These are phyloP conservation scores for Rubia tinctorum DNA, from an alignment of 305 asterid species.

Conservation along the genomic window DNA sequence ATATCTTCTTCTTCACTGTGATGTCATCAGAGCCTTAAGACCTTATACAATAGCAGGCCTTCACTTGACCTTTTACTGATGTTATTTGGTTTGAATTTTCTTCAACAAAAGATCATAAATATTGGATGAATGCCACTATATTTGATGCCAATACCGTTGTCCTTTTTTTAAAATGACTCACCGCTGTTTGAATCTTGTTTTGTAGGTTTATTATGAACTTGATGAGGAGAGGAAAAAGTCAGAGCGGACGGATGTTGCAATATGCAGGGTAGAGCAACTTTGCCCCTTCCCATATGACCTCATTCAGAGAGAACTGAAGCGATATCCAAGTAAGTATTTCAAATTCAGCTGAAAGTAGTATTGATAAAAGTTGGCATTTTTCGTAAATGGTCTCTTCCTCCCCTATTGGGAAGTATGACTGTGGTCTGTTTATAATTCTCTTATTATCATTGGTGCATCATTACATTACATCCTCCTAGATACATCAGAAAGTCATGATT, in stretches of 20 bases:
- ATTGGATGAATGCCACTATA: neutral
- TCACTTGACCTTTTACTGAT: neutral
- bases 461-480: neutral
- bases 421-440: neutral
- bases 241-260: constrained; percentile 67
- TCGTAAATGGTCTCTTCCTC: neutral
- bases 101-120: neutral
- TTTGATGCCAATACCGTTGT: neutral
- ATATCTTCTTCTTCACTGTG: neutral
- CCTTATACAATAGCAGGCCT: too few species aligned
- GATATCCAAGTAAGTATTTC: constrained; percentile 75
- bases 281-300: constrained; percentile 96
- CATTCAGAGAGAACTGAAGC: constrained; percentile 83
- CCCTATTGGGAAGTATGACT: neutral
- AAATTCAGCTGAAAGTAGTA: neutral
- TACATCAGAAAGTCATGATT: neutral
- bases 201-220: constrained; percentile 85
- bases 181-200: constrained; percentile 15
- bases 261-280: constrained; percentile 95
- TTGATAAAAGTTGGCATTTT: neutral
- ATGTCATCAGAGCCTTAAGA: neutral
- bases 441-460: neutral
- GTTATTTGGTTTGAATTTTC: neutral
- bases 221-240: constrained; percentile 71
- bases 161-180: neutral